These are phyloP conservation scores for Berkeleyomyces rouxiae DNA, from an alignment of 2,329 filamentous ascomycete genomes.

Conservation along the genomic window DNA sequence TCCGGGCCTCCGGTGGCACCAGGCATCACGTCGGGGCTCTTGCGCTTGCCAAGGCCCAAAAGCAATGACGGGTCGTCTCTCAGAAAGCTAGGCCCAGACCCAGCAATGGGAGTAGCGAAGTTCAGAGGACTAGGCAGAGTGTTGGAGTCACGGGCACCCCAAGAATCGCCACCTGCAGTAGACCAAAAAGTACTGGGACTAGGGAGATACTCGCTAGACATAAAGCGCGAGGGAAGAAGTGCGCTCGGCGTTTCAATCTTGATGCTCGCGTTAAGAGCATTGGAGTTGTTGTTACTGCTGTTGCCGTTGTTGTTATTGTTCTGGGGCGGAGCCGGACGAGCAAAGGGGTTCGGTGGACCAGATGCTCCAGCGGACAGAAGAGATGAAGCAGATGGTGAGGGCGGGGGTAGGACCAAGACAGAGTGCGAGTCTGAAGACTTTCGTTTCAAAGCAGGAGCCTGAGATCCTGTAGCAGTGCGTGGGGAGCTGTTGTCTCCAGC, in stretches of 20 bases:
- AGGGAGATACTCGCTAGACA: constrained; percentile 72
- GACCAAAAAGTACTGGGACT: constrained; percentile 79
- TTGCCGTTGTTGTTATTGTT: constrained; percentile 29
- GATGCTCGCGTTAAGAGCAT: constrained; percentile 19
- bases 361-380: constrained; percentile 80
- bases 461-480: constrained; percentile 32
- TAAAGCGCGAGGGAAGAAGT: constrained; percentile 66
- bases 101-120: constrained; percentile 66
- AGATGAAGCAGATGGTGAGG: constrained; percentile 74
- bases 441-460: constrained; percentile 3
- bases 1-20: constrained; percentile 25
- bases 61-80: constrained; percentile 31
- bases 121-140: constrained; percentile 85
- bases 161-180: constrained; percentile 39
- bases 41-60: constrained; percentile 30
- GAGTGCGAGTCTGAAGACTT: constrained; percentile 32
- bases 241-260: constrained; percentile 61
- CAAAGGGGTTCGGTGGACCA: constrained; percentile 90
- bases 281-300: constrained; percentile 8
- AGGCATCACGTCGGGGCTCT: constrained; percentile 35
- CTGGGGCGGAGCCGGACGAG: constrained; percentile 62
- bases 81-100: constrained; percentile 45
- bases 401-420: constrained; percentile 70
- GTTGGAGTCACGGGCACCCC: constrained; percentile 70
- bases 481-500: constrained; percentile 54